Conservation (phyloP, 352 stramenopile genomes). For the Blastocystis sp. region DNA sequence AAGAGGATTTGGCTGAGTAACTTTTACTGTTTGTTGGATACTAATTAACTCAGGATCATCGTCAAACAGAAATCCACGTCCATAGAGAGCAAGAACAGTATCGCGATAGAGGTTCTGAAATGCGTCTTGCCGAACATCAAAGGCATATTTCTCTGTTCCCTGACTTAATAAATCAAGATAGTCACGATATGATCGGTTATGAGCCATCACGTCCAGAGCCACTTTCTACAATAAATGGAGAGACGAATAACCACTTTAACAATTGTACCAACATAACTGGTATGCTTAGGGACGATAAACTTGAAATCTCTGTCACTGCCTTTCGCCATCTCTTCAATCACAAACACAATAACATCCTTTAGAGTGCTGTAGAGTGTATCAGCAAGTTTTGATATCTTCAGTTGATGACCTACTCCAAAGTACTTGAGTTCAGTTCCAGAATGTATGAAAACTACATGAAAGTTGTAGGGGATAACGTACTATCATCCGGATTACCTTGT, state of each 20-base stretch:
- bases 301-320: constrained; percentile 24
- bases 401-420: constrained; percentile 27
- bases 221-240: neutral
- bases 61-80: constrained; percentile 41
- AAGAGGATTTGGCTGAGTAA: neutral
- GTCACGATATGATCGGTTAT: constrained; percentile 24
- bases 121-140: neutral
- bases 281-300: constrained; percentile 52
- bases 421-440: constrained; percentile 35
- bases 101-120: constrained; percentile 46
- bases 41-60: constrained; percentile 32
- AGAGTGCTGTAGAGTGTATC: constrained; percentile 36
- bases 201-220: constrained; percentile 20
- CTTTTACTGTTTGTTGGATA: neutral
- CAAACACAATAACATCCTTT: constrained; percentile 64
- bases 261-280: constrained; percentile 45
- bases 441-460: constrained; percentile 32
- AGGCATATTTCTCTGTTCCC: neutral
- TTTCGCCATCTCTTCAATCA: constrained; percentile 51
- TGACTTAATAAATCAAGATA: neutral
- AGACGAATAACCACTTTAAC: neutral
- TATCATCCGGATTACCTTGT: constrained; percentile 2
- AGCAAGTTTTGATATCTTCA: constrained; percentile 51
- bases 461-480: neutral
- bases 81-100: constrained; percentile 19